Conservation (phyloP, 2,329 filamentous ascomycete genomes). For the Lachnellula hyalina region DNA sequence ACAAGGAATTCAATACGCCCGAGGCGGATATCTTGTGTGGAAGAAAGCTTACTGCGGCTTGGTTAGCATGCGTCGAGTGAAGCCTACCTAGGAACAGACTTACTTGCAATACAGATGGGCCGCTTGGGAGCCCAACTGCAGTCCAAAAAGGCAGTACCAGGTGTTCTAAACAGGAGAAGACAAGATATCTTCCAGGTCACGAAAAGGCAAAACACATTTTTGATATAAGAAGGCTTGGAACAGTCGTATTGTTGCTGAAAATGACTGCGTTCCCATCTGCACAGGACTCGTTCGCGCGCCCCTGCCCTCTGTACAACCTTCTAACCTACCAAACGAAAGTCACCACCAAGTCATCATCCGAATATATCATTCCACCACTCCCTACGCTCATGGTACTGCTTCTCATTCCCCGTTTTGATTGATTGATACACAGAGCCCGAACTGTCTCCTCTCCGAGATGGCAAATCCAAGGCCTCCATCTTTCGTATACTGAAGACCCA, state of each 20-base stretch:
- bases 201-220: neutral
- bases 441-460: neutral
- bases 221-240: conserved; percentile 14
- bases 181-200: neutral
- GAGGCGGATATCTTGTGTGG: too few relatives aligned
- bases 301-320: conserved; percentile 21
- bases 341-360: conserved; percentile 10
- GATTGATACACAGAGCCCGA: conserved; percentile 20
- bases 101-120: neutral
- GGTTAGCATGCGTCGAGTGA: too few relatives aligned
- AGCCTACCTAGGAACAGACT: too few relatives aligned
- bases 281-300: conserved; percentile 2
- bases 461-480: conserved; percentile 10
- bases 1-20: too few relatives aligned
- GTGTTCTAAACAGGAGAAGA: neutral
- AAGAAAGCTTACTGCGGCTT: too few relatives aligned
- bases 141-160: neutral
- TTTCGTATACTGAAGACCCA: conserved; percentile 18
- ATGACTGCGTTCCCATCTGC: conserved; percentile 14
- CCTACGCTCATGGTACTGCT: neutral
- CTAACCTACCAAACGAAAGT: neutral
- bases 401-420: conserved; percentile 15
- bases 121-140: neutral
- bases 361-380: conserved; percentile 5
- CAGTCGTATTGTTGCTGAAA: conserved; percentile 27